Conservation (phyloP, 2,329 filamentous ascomycete genomes). For the Cadophora luteo-olivacea region DNA sequence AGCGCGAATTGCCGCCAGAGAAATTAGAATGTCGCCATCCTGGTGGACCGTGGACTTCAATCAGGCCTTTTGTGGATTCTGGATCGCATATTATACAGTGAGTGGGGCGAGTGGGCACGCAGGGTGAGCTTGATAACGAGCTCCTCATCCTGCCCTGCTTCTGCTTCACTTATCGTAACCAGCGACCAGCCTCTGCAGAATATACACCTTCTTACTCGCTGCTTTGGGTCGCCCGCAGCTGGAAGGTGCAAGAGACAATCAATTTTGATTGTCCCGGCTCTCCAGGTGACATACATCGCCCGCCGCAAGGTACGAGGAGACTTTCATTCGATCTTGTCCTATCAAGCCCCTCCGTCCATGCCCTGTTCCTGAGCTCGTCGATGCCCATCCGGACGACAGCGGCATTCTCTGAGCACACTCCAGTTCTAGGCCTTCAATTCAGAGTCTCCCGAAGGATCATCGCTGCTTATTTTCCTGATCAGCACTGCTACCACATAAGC, state of each 20-base stretch:
- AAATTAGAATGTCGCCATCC: slow-evolving; percentile 19
- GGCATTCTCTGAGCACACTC: background rate
- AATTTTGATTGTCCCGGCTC: too few relatives aligned
- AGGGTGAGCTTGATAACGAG: too few relatives aligned
- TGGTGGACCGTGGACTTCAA: background rate
- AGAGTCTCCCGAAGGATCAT: slow-evolving; percentile 26
- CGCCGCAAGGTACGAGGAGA: slow-evolving; percentile 27
- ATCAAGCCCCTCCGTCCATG: background rate
- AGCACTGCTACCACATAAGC: slow-evolving; percentile 21
- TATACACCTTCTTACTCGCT: background rate
- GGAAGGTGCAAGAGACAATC: background rate
- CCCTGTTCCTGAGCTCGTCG: slow-evolving; percentile 24
- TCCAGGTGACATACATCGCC: slow-evolving; percentile 9
- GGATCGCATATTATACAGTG: too few relatives aligned
- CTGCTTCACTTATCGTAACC: too few relatives aligned
- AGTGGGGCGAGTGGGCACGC: too few relatives aligned
- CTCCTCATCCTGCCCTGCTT: too few relatives aligned
- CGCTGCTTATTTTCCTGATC: slow-evolving; percentile 34
- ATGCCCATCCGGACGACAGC: background rate
- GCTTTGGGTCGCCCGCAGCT: background rate
- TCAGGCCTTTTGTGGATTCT: slow-evolving; percentile 5
- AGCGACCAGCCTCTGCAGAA: background rate
- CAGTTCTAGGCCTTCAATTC: slow-evolving; percentile 13
- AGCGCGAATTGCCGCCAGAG: slow-evolving; percentile 25
- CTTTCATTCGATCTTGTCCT: slow-evolving; percentile 21